These are phyloP conservation scores for Boehmeria nivea DNA, from an alignment of 306 rosid species.

Conservation along the genomic window DNA sequence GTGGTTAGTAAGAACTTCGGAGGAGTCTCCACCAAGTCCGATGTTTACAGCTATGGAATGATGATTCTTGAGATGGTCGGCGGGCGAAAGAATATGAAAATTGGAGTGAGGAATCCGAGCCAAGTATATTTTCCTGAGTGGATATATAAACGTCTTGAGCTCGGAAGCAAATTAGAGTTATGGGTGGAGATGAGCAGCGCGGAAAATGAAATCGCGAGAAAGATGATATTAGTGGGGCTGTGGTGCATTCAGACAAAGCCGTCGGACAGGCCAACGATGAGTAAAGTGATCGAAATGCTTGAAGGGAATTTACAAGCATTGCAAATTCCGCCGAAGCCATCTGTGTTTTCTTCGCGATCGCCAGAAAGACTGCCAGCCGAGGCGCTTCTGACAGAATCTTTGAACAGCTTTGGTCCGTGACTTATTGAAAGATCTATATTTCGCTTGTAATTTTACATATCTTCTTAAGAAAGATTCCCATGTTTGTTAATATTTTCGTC, in stretches of 20 bases:
- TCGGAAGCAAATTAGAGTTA: conserved; percentile 1
- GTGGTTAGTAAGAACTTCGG: conserved; percentile 35
- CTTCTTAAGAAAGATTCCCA: too few relatives aligned
- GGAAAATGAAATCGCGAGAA: conserved; percentile 32
- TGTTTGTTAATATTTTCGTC: too few relatives aligned
- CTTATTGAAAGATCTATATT: too few relatives aligned
- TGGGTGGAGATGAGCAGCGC: not conserved
- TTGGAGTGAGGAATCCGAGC: conserved; percentile 7
- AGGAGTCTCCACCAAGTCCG: conserved; percentile 34
- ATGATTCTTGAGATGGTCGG: too few relatives aligned
- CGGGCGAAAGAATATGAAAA: conserved; percentile 3
- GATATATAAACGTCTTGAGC: conserved; percentile 24
- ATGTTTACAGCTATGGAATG: conserved; percentile 42
- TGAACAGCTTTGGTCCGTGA: too few relatives aligned
- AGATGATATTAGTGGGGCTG: too few relatives aligned
- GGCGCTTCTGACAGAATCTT: conserved; percentile 13
- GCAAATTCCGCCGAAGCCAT: too few relatives aligned
- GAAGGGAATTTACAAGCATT: too few relatives aligned
- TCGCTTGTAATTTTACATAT: too few relatives aligned
- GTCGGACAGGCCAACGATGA: too few relatives aligned
- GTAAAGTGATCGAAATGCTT: too few relatives aligned
- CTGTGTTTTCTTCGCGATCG: conserved; percentile 18
- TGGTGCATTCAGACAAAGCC: too few relatives aligned
- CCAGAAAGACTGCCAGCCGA: not conserved
- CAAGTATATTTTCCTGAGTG: conserved; percentile 28